These are phyloP conservation scores for Globisporangium splendens DNA, from an alignment of 352 stramenopile species.

Conservation along the genomic window DNA sequence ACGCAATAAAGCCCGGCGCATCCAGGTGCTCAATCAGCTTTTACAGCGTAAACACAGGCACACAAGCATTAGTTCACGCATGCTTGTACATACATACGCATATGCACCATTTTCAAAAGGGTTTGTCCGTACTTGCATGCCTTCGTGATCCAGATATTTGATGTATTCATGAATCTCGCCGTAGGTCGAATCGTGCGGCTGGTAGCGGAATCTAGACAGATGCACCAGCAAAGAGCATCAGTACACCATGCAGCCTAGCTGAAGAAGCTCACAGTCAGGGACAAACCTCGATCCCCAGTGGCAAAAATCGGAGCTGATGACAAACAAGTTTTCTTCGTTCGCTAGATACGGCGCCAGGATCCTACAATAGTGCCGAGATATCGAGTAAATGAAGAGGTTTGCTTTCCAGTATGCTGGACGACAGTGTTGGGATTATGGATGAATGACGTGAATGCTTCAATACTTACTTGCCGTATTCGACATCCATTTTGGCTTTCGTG, in stretches of 20 bases:
- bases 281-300: constrained; percentile 90
- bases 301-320: constrained; percentile 97
- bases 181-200: constrained; percentile 77
- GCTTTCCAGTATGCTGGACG: no score
- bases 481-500: constrained; percentile 82
- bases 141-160: constrained; percentile 91
- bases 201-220: constrained; percentile 83
- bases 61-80: neutral
- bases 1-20: constrained; percentile 89
- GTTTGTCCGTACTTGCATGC: constrained; percentile 44
- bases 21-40: constrained; percentile 91
- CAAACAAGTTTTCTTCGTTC: constrained; percentile 90
- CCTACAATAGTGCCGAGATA: constrained; percentile 20
- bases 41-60: no score
- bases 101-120: no score
- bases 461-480: constrained; percentile 78
- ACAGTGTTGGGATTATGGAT: neutral
- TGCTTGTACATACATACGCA: no score
- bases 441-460: no score
- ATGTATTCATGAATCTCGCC: constrained; percentile 95
- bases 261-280: no score
- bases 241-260: neutral
- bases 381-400: no score
- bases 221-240: no score
- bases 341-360: constrained; percentile 92